A percentile compares a stretch with the other conserved stretches of the same genome.
Conservation (phyloP, 441 rosid genomes). For the Geranium incanum region DNA sequence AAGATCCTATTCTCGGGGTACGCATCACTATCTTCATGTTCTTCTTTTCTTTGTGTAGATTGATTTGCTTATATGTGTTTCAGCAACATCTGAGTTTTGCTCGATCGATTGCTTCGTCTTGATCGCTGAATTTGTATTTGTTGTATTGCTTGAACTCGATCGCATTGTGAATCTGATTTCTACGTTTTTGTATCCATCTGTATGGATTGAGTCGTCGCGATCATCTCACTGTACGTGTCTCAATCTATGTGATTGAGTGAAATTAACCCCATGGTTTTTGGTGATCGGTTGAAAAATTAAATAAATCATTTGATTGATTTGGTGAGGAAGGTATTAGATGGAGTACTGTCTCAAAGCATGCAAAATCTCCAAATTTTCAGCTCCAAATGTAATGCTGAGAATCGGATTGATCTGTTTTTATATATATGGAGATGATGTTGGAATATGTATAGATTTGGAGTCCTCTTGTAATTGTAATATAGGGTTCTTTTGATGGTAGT, state of each 20-base stretch:
- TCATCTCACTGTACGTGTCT: neutral
- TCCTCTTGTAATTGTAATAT: neutral
- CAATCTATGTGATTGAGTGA: no score
- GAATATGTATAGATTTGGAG: neutral
- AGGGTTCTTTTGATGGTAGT: neutral
- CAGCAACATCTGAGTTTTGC: neutral
- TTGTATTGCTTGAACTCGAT: neutral
- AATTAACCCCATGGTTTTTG: neutral
- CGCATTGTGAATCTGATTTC: neutral
- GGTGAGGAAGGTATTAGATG: no score
- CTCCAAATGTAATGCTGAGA: no score
- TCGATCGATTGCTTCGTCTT: neutral
- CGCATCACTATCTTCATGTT: no score
- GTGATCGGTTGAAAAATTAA: neutral
- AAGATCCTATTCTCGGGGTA: constrained; percentile 11
- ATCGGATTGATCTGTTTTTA: neutral
- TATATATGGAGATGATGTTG: neutral
- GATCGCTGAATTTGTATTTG: neutral
- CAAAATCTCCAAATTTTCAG: neutral
- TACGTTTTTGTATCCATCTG: neutral
- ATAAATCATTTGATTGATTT: neutral
- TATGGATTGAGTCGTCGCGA: neutral
- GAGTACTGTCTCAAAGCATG: neutral
- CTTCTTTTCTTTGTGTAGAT: neutral
- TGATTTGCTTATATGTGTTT: neutral